Evolutionary conservation across 768 basidiomycete genomes (phyloP).

Genomic region (Hygrocybe coccinea): DNA sequence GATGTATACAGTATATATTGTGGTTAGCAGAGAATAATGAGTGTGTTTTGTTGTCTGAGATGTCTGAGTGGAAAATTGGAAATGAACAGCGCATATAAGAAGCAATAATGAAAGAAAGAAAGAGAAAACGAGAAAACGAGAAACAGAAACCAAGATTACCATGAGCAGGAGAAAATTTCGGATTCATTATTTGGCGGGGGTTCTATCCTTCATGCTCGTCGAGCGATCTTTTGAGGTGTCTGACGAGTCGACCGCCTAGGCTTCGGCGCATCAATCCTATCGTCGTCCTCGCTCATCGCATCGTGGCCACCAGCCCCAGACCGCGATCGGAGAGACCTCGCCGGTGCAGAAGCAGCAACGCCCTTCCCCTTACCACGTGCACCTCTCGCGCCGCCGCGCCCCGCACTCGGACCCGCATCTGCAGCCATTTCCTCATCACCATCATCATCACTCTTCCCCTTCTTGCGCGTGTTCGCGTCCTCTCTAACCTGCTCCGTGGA

Average conservation of each 20-base stretch:
- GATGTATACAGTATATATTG: too few relatives aligned
- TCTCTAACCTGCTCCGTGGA: constrained; percentile 5
- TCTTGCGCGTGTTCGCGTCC: constrained; percentile 1
- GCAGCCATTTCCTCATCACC: background rate
- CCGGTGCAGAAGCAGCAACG: background rate
- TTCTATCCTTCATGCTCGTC: constrained; percentile 6
- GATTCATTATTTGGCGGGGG: background rate
- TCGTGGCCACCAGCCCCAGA: constrained; percentile 1
- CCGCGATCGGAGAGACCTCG: background rate
- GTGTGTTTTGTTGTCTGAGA: too few relatives aligned
- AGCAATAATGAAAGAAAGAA: too few relatives aligned
- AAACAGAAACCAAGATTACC: too few relatives aligned
- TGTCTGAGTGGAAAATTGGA: too few relatives aligned
- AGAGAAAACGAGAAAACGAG: too few relatives aligned
- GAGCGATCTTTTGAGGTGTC: constrained; percentile 29
- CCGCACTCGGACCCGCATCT: background rate
- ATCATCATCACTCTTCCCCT: constrained; percentile 1
- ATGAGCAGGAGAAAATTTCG: too few relatives aligned
- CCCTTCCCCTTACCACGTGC: background rate
- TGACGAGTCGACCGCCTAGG: constrained; percentile 34
- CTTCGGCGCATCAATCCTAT: constrained; percentile 9
- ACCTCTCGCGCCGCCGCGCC: background rate
- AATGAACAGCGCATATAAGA: too few relatives aligned
- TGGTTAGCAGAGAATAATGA: too few relatives aligned
- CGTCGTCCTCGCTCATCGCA: constrained; percentile 17